These are phyloP conservation scores for Penicillium herquei DNA, from an alignment of 495 filamentous ascomycete genomes.

Conservation along the genomic window DNA sequence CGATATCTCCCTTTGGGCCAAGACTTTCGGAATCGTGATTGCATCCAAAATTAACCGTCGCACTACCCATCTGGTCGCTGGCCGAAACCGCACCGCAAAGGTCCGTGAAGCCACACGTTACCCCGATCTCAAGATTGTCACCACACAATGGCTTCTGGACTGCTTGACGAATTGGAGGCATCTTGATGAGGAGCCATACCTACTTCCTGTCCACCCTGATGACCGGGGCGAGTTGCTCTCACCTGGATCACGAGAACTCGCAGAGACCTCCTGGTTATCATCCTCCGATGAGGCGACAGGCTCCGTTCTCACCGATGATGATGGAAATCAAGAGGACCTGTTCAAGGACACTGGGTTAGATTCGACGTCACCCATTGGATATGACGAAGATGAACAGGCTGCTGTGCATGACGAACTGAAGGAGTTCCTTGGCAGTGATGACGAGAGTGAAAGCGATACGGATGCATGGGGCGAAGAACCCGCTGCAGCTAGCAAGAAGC, in stretches of 20 bases:
- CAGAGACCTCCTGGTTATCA: slow-evolving; percentile 41
- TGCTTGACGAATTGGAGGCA: slow-evolving; percentile 76
- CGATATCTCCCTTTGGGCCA: slow-evolving; percentile 81
- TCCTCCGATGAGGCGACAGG: slow-evolving; percentile 45
- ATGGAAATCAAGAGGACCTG: slow-evolving; percentile 43
- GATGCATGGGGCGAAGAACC: slow-evolving; percentile 33
- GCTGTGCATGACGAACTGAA: slow-evolving; percentile 68
- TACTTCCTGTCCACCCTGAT: slow-evolving; percentile 62
- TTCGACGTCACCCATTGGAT: slow-evolving; percentile 37
- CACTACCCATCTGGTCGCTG: slow-evolving; percentile 70
- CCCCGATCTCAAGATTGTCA: slow-evolving; percentile 82
- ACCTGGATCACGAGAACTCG: slow-evolving; percentile 29
- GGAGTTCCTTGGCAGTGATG: slow-evolving; percentile 71
- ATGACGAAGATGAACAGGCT: slow-evolving; percentile 46
- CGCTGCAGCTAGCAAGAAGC: slow-evolving; percentile 33
- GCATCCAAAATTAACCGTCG: slow-evolving; percentile 53
- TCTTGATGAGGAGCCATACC: slow-evolving; percentile 71
- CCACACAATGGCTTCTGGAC: slow-evolving; percentile 82
- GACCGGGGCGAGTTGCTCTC: slow-evolving; percentile 50
- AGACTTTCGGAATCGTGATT: slow-evolving; percentile 78
- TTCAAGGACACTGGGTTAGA: slow-evolving; percentile 32
- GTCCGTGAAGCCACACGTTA: slow-evolving; percentile 73
- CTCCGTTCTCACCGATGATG: slow-evolving; percentile 37
- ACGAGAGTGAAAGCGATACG: slow-evolving; percentile 53
- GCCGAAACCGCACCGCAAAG: slow-evolving; percentile 82